Evolutionary conservation across 306 rosid species (phyloP).

Genomic region (Prunus campanulata): DNA sequence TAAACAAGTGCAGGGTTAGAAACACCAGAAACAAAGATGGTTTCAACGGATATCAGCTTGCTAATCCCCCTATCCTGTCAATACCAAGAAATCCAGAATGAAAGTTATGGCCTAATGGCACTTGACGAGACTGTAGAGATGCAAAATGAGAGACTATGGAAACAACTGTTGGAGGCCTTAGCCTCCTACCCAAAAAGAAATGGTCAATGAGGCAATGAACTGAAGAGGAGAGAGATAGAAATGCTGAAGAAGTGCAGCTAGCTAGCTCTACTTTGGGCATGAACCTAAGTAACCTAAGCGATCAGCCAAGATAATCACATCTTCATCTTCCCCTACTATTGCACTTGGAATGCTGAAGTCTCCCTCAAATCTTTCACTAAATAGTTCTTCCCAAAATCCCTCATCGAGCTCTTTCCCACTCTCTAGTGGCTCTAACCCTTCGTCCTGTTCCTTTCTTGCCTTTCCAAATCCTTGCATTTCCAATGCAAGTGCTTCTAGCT

Average conservation of each 20-base stretch:
- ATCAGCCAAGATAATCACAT: conserved; percentile 52
- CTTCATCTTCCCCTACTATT: conserved; percentile 45
- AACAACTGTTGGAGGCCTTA: conserved; percentile 3
- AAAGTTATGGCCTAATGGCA: conserved; percentile 27
- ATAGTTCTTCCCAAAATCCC: conserved; percentile 49
- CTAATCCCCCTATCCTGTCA: conserved; percentile 31
- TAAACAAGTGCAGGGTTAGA: conserved; percentile 37
- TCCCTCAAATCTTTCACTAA: conserved; percentile 41
- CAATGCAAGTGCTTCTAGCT: conserved; percentile 71
- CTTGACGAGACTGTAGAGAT: conserved; percentile 19
- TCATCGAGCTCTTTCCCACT: conserved; percentile 60
- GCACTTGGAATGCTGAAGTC: conserved; percentile 23
- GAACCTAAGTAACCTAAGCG: conserved; percentile 58
- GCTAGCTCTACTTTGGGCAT: conserved; percentile 38
- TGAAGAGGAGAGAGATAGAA: conserved; percentile 19
- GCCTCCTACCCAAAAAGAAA: not conserved
- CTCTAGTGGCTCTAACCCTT: conserved; percentile 33
- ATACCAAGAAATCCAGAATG: conserved; percentile 21
- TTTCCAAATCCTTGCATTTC: conserved; percentile 76
- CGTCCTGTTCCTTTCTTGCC: conserved; percentile 35
- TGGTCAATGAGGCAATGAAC: conserved; percentile 8
- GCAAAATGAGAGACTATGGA: conserved; percentile 3
- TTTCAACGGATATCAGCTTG: conserved; percentile 27
- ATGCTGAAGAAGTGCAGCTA: conserved; percentile 3
- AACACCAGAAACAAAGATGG: conserved; percentile 24